Percentiles rank a stretch among this genome's conserved stretches.
Evolutionary conservation across 192 early-diverging fungal species (phyloP).

Genomic region (Backusella tuberculispora): DNA sequence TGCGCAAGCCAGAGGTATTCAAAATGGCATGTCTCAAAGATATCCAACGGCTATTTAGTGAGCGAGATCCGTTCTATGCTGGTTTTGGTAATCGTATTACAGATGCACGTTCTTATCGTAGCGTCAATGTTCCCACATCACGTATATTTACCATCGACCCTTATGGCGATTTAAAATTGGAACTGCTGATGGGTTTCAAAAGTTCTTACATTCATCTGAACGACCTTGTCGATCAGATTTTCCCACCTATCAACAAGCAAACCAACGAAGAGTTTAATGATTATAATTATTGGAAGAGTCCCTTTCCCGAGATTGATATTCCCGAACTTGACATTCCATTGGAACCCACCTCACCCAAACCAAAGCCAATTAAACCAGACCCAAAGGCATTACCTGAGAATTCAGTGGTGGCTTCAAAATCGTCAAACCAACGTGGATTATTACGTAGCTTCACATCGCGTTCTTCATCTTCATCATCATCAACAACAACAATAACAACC

Average conservation of each 20-base stretch:
- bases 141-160: conserved; percentile 98
- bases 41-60: conserved; percentile 87
- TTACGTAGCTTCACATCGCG: conserved; percentile 38
- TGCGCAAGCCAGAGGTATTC: conserved; percentile 94
- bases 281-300: conserved; percentile 80
- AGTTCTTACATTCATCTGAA: conserved; percentile 89
- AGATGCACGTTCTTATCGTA: conserved; percentile 89
- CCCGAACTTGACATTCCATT: conserved; percentile 37
- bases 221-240: conserved; percentile 95
- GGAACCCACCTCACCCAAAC: conserved; percentile 33
- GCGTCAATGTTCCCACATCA: conserved; percentile 90
- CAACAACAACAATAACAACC: not conserved
- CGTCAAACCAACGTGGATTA: conserved; percentile 24
- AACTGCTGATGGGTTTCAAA: conserved; percentile 84
- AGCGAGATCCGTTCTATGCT: conserved; percentile 88
- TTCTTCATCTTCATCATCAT: not conserved
- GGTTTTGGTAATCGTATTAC: conserved; percentile 98
- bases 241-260: conserved; percentile 67
- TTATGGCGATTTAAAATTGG: conserved; percentile 88
- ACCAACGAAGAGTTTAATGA: conserved; percentile 75
- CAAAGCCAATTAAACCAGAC: conserved; percentile 38
- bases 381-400: conserved; percentile 21
- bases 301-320: conserved; percentile 59
- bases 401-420: conserved; percentile 17
- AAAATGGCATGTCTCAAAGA: conserved; percentile 96